A percentile compares a stretch with the other conserved stretches of the same genome.
Conservation (phyloP, 2,329 filamentous ascomycete species). For the Xylaria sp. region DNA sequence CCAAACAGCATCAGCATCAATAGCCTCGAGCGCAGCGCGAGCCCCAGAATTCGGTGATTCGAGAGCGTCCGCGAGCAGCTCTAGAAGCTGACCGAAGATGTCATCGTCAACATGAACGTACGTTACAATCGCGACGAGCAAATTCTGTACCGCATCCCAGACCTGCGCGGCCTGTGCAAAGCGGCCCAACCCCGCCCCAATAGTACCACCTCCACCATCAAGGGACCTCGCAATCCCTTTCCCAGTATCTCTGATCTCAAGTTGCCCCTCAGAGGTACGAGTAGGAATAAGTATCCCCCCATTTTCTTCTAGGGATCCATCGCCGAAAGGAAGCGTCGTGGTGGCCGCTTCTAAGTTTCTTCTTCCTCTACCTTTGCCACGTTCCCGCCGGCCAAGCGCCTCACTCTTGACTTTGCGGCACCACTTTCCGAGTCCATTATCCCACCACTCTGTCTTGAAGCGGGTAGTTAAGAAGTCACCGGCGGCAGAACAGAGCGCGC, state of each 20-base stretch:
- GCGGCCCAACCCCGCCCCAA: constrained; percentile 58
- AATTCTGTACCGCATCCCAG: constrained; percentile 69
- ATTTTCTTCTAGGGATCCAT: constrained; percentile 25
- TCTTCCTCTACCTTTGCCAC: constrained; percentile 19
- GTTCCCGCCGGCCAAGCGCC: constrained; percentile 44
- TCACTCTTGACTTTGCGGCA: constrained; percentile 57
- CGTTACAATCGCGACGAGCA: constrained; percentile 70
- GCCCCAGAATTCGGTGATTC: constrained; percentile 57
- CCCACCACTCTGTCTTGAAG: constrained; percentile 77
- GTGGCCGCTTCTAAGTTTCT: constrained; percentile 23
- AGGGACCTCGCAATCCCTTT: constrained; percentile 31
- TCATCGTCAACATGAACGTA: constrained; percentile 73
- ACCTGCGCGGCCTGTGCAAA: constrained; percentile 71
- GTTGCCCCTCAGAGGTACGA: constrained; percentile 39
- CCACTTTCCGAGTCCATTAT: constrained; percentile 61
- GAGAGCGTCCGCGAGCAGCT: constrained; percentile 65
- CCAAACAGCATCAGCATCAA: constrained; percentile 84
- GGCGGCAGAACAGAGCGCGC: constrained; percentile 73
- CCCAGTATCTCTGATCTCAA: constrained; percentile 38
- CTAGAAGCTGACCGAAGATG: constrained; percentile 76
- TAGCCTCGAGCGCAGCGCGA: constrained; percentile 65
- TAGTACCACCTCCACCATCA: constrained; percentile 3
- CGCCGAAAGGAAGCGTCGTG: constrained; percentile 14
- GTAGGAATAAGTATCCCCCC: constrained; percentile 45
- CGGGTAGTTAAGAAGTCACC: constrained; percentile 84